These are phyloP conservation scores for Backusella tuberculispora DNA, from an alignment of 192 early-diverging fungal genomes.

Conservation along the genomic window DNA sequence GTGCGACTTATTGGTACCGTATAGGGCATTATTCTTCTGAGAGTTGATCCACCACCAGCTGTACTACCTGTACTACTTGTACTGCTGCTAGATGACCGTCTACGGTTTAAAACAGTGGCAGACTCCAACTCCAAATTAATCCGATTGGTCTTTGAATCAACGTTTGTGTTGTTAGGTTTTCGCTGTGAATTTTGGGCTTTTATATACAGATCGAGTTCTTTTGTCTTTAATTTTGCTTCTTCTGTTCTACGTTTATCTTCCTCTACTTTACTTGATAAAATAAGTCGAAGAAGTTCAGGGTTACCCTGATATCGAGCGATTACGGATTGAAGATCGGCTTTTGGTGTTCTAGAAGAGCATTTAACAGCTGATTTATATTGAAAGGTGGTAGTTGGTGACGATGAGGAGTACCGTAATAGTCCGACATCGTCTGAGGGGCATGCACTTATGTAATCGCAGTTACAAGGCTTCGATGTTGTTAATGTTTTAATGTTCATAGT, in stretches of 20 bases:
- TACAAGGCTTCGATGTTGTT: background rate
- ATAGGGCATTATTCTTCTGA: conserved; percentile 13
- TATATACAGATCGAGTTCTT: conserved; percentile 51
- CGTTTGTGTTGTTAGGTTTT: background rate
- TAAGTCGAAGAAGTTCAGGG: conserved; percentile 58
- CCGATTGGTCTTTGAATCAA: background rate
- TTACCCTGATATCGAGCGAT: conserved; percentile 45
- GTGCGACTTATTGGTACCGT: background rate
- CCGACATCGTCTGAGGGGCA: background rate
- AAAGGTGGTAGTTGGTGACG: background rate
- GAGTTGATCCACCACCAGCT: conserved; percentile 3
- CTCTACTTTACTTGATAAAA: conserved; percentile 58
- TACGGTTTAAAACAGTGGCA: conserved; percentile 1
- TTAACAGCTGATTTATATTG: conserved; percentile 3
- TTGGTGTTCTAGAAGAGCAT: background rate
- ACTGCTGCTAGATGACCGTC: conserved; percentile 8
- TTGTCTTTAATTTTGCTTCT: conserved; percentile 56
- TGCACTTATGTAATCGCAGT: background rate
- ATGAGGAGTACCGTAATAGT: background rate
- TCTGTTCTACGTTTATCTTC: conserved; percentile 61
- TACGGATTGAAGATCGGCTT: conserved; percentile 16
- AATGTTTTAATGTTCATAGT: background rate
- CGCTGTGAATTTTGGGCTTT: background rate
- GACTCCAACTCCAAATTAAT: background rate
- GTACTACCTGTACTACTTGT: conserved; percentile 7